Evolutionary conservation across 148 eudicot genomes (phyloP).

Genomic region (Persicaria maculosa): DNA sequence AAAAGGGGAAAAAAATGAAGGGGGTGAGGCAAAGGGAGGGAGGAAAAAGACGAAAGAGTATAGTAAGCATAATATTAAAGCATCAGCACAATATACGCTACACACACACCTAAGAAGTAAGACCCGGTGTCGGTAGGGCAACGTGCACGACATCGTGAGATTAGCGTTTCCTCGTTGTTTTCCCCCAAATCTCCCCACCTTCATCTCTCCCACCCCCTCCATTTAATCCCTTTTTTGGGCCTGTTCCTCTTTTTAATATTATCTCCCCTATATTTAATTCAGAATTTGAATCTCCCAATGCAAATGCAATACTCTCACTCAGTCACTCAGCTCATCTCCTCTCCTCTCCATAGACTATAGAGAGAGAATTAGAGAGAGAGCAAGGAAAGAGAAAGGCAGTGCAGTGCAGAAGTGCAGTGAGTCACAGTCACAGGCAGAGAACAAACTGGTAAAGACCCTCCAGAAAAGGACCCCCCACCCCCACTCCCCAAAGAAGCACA

Average conservation of each 20-base stretch:
- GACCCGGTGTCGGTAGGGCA: not conserved
- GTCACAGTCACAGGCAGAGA: not conserved
- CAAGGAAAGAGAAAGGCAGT: too few species aligned
- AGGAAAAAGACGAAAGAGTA: not conserved
- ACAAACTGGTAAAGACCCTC: not conserved
- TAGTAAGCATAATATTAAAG: too few species aligned
- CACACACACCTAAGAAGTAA: not conserved
- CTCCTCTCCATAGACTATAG: too few species aligned
- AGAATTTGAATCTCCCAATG: conserved; percentile 5
- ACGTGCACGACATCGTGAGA: not conserved
- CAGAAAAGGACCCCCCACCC: not conserved
- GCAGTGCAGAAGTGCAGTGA: not conserved
- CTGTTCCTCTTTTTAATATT: not conserved
- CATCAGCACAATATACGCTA: not conserved
- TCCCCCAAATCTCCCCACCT: not conserved
- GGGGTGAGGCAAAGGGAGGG: too few species aligned
- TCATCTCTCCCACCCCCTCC: not conserved
- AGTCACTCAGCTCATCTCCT: too few species aligned
- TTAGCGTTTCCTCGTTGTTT: not conserved
- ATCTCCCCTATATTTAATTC: not conserved
- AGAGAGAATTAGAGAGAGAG: too few species aligned
- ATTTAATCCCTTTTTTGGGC: not conserved
- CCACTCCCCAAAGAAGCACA: too few species aligned
- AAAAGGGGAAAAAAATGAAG: too few species aligned
- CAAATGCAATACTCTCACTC: not conserved